Evolutionary conservation across 108 stramenopile species (phyloP).

Genomic region (Nitzschia sp.): DNA sequence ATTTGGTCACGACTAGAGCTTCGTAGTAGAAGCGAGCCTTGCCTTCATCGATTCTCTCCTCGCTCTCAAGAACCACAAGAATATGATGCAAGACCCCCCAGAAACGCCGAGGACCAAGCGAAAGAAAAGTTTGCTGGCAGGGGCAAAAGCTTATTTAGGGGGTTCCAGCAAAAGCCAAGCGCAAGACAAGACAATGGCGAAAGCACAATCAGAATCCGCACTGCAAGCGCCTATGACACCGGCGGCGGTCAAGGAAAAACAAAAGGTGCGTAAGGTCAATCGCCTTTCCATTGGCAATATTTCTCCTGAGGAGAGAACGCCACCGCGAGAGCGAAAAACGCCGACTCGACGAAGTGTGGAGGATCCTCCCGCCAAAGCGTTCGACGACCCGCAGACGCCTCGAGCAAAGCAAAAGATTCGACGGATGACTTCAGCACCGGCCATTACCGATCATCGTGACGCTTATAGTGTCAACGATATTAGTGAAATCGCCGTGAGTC

Average conservation of each 20-base stretch:
- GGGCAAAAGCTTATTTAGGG: constrained; percentile 11
- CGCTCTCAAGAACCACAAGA: too few species aligned
- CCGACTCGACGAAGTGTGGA: not conserved
- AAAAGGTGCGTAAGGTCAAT: not conserved
- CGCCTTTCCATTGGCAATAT: too few species aligned
- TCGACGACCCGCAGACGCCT: constrained; percentile 1
- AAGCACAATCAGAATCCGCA: not conserved
- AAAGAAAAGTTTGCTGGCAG: not conserved
- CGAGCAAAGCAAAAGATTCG: constrained; percentile 10
- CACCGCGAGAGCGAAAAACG: too few species aligned
- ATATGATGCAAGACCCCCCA: constrained; percentile 3
- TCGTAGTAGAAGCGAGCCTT: too few species aligned
- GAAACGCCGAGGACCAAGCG: constrained; percentile 3
- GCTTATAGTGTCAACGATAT: not conserved
- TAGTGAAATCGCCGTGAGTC: constrained; percentile 3
- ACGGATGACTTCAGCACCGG: not conserved
- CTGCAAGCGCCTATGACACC: constrained; percentile 4
- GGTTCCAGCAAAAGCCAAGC: too few species aligned
- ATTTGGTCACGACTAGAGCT: too few species aligned
- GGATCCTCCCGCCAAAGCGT: not conserved
- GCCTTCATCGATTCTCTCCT: too few species aligned
- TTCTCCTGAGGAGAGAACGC: too few species aligned
- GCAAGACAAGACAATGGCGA: not conserved
- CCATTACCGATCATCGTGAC: not conserved
- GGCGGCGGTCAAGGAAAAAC: not conserved